Conservation (phyloP, 306 rosid genomes). For the Malus asiatica region DNA sequence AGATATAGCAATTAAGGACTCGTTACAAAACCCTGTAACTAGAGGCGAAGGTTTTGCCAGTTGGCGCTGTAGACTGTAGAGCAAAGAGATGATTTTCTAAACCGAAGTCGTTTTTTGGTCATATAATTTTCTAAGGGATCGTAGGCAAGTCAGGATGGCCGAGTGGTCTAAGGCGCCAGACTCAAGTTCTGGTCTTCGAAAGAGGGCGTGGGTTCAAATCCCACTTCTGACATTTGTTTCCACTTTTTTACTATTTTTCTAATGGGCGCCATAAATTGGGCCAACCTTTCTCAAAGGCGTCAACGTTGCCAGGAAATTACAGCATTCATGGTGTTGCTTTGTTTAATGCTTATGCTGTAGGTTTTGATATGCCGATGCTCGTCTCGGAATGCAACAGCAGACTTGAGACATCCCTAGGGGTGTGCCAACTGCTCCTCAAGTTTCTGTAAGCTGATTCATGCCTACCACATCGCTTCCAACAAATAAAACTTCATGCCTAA, state of each 20-base stretch:
- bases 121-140: background rate
- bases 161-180: slow-evolving; percentile 32
- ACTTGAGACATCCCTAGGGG: too few species aligned
- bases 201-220: slow-evolving; percentile 29
- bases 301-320: too few species aligned
- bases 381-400: too few species aligned
- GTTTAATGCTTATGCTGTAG: too few species aligned
- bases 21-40: background rate
- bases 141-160: slow-evolving; percentile 6
- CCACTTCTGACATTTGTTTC: slow-evolving; percentile 6
- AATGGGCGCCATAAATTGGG: too few species aligned
- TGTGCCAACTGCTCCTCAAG: too few species aligned
- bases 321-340: too few species aligned
- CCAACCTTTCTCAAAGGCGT: too few species aligned
- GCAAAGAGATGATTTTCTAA: background rate
- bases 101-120: background rate
- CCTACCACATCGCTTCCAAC: too few species aligned
- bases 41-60: background rate
- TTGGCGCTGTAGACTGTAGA: background rate
- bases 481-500: too few species aligned
- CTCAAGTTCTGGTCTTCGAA: slow-evolving; percentile 24
- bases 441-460: too few species aligned
- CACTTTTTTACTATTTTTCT: background rate
- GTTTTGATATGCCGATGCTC: too few species aligned
- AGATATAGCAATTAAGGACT: background rate